Evolutionary conservation across 2,329 filamentous ascomycete genomes (phyloP), one percentile per base, ranked within the genome.

Genomic region (Pseudogymnoascus sp.): DNA sequence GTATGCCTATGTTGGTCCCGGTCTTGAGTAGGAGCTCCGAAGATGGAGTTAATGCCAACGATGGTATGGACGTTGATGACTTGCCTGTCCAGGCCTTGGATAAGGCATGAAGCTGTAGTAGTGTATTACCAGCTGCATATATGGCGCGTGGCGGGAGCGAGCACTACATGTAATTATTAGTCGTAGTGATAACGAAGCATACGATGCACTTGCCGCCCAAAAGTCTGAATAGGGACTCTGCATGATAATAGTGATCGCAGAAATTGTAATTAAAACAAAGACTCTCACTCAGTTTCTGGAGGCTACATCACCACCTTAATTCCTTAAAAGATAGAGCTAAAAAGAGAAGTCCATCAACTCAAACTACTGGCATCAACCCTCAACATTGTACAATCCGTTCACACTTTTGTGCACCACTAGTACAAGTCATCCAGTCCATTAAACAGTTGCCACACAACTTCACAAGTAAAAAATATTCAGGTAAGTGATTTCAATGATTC

Each of bases 31-130:
- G 15, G n/a, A 13, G 9, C 15, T 19, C 45, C 15, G 45, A 19
- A 52, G 45, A 26, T 18, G 28, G 45, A 19, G 15, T 19, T 30
- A 33, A 52, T 33, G 13, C 45, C n/a, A 52, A 26, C 9, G 45
- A 52, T 30, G 45, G 45, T 33, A 52, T 52, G 45, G 45, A 52
- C 15, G 26, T 52, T 30, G 45, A 52, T 19, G 26, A 52, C n/a
- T 13, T 52, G 15, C 45, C 45, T 13, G 26, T 7, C 26, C 45
- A 33, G 9, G 41, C 4, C 23, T 52, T 28, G 23, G 45, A 52
- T 30, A 52, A 33, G 45, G 45, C 45, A 52, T 52, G 9, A 30
- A 19, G 26, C 18, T 19, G 9, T n/a, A n/a, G 23, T 8, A 33
- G n/a, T 52, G 26, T 13, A 19, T n/a, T 52, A 19, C 45, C 26